Base-by-base conservation (phyloP, 345 rosid species). In the Ceriops tagal region DNA sequence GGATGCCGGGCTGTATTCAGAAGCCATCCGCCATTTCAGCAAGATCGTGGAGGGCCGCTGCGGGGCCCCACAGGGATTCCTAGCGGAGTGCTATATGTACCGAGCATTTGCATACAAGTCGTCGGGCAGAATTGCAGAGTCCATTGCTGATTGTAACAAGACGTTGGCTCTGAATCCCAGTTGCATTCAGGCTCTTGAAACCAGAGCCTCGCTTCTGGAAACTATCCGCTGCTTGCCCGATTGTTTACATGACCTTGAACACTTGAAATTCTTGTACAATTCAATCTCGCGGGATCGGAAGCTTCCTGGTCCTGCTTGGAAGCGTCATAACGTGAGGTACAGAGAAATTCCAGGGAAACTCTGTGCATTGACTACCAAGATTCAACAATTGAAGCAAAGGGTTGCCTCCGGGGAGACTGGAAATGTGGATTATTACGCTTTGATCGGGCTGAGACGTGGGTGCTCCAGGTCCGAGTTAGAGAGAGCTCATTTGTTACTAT, bases 231-330 rank as follows among this genome's bases (percentile, higher is more conserved):
- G 99, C 81, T 78, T 86, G 58, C 96, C 99, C 0, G 99, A 95
- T 64, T 86, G 90, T 68, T 82, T 95, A 30, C 99, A 95, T 30
- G 99, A 95, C 66, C 87, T 95, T 2, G 99, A 95, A 58, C 99
- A 95, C 82, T 66, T 95, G 73, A 95, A 95, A 61, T 87, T 95
- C 18, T 72, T 95, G 6, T 95, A 86, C 78, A 95, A 95, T 78
- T 83, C 99, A 18, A 86, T 95, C 73, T 68, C 92, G 64, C 86
- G 99, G 0, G 95, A 91, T 13, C 69, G 96, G 75, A 92, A 90
- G 72, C 96, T 95, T 11, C 99, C 96, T 0, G 99, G 99, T 28
- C 99, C 99, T 31, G 88, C 80, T 18, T 95, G 99, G 99, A 95
- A 95, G 80, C 84, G 88, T 9, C 97, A 92, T 75, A 78, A 87